Percentiles rank a stretch among this genome's conserved stretches.
These are phyloP conservation scores for Clonostachys sp. DNA, from an alignment of 2,329 filamentous ascomycete genomes.

Conservation along the genomic window DNA sequence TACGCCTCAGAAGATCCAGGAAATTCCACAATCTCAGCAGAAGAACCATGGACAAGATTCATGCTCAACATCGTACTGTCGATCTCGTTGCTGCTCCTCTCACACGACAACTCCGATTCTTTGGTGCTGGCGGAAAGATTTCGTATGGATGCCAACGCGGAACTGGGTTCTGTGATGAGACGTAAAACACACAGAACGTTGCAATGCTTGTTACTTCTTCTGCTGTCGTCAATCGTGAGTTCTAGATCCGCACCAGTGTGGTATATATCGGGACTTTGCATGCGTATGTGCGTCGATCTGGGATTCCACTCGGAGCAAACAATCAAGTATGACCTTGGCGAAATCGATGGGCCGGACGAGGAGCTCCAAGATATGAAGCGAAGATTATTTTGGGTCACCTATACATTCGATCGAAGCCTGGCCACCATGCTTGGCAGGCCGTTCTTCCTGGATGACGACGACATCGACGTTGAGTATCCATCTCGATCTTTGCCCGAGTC, in stretches of 20 bases:
- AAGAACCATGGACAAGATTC: constrained; percentile 8
- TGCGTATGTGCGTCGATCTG: constrained; percentile 14
- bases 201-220: constrained; percentile 11
- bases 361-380: constrained; percentile 6
- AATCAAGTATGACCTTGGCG: neutral
- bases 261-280: constrained; percentile 14
- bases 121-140: constrained; percentile 8
- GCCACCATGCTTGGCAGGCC: constrained; percentile 14
- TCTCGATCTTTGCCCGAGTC: neutral
- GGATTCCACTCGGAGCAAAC: constrained; percentile 12
- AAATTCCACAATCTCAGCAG: neutral
- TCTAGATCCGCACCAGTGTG: constrained; percentile 11
- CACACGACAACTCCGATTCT: constrained; percentile 10
- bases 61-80: constrained; percentile 13
- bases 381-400: constrained; percentile 16
- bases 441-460: constrained; percentile 11
- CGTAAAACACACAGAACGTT: constrained; percentile 9
- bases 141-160: constrained; percentile 7
- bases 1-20: neutral
- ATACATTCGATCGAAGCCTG: constrained; percentile 12
- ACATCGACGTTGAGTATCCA: constrained; percentile 10
- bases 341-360: constrained; percentile 1
- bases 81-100: constrained; percentile 8
- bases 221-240: constrained; percentile 10
- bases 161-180: constrained; percentile 10